Conservation (phyloP, 495 filamentous ascomycete species). For the Achaetomiella virescens region DNA sequence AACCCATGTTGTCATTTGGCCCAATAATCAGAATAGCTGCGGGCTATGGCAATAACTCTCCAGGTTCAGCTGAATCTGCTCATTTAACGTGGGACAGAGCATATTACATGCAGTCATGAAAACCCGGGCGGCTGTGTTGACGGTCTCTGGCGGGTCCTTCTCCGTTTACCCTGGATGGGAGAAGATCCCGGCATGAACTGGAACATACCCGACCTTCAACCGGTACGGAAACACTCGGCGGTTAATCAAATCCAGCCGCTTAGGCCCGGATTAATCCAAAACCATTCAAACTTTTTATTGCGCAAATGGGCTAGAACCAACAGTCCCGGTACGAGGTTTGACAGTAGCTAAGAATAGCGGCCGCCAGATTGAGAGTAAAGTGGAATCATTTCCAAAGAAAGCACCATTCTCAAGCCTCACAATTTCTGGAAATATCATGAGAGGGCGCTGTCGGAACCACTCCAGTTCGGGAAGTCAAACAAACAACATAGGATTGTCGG, state of each 20-base stretch:
- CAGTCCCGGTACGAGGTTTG: constrained; percentile 1
- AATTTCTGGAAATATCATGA: too few species aligned
- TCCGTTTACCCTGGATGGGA: constrained; percentile 1
- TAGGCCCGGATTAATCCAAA: not conserved
- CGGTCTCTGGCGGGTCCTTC: not conserved
- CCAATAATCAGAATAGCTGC: too few species aligned
- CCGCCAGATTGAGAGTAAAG: not conserved
- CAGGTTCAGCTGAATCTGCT: too few species aligned
- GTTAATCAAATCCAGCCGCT: not conserved
- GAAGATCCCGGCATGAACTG: constrained; percentile 2
- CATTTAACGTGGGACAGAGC: not conserved
- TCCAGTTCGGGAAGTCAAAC: too few species aligned
- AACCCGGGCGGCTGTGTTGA: not conserved
- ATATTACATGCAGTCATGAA: constrained; percentile 4
- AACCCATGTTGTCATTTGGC: too few species aligned
- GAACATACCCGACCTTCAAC: not conserved
- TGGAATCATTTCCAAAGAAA: too few species aligned
- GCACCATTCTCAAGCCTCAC: too few species aligned
- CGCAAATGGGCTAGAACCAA: not conserved
- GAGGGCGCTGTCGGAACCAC: too few species aligned
- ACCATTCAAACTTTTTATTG: not conserved
- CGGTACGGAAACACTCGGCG: not conserved
- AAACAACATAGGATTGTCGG: too few species aligned
- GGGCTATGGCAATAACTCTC: too few species aligned
- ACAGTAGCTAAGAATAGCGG: constrained; percentile 4